Percentiles rank a stretch among this genome's conserved stretches.
phyloP scores from a whole-genome alignment of 2,329 filamentous ascomycete genomes.

The Amylocarpus encephaloides region DNA sequence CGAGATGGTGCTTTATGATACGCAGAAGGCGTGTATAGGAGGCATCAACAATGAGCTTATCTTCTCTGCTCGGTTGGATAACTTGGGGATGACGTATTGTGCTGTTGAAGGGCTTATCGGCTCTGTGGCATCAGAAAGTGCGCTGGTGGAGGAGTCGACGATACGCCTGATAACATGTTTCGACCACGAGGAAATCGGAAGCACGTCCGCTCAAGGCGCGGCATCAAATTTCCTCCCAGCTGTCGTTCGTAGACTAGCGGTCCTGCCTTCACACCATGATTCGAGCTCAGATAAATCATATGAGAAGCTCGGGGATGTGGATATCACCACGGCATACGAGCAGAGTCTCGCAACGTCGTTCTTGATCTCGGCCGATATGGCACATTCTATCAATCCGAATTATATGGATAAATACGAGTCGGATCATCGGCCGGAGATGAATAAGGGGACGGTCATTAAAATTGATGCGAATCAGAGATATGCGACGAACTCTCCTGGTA shows the following conservation, averaged over 20 bases:
- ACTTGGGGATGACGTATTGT: constrained; percentile 95
- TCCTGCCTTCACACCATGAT: constrained; percentile 54
- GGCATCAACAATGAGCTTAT: constrained; percentile 91
- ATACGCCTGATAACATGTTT: constrained; percentile 94
- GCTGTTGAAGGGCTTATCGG: constrained; percentile 77
- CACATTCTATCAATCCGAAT: constrained; percentile 92
- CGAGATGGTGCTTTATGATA: constrained; percentile 94
- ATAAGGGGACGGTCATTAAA: constrained; percentile 94
- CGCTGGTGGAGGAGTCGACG: constrained; percentile 67
- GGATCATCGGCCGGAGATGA: constrained; percentile 89
- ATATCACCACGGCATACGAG: constrained; percentile 78
- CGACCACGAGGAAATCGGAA: constrained; percentile 97
- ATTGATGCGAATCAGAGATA: constrained; percentile 97
- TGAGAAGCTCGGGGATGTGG: constrained; percentile 52
- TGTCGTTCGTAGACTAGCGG: constrained; percentile 78
- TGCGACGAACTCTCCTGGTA: constrained; percentile 91
- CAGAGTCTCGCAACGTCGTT: constrained; percentile 88
- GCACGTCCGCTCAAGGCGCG: constrained; percentile 84
- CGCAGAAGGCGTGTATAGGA: constrained; percentile 82
- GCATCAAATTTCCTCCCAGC: constrained; percentile 86
- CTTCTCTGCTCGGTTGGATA: constrained; percentile 92
- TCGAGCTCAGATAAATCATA: constrained; percentile 57
- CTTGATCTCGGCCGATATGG: constrained; percentile 95
- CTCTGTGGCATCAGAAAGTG: constrained; percentile 57
- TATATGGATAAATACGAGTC: constrained; percentile 87